These are phyloP conservation scores for Wallacemonas sp. DNA, from an alignment of 208 protist genomes.

Conservation along the genomic window DNA sequence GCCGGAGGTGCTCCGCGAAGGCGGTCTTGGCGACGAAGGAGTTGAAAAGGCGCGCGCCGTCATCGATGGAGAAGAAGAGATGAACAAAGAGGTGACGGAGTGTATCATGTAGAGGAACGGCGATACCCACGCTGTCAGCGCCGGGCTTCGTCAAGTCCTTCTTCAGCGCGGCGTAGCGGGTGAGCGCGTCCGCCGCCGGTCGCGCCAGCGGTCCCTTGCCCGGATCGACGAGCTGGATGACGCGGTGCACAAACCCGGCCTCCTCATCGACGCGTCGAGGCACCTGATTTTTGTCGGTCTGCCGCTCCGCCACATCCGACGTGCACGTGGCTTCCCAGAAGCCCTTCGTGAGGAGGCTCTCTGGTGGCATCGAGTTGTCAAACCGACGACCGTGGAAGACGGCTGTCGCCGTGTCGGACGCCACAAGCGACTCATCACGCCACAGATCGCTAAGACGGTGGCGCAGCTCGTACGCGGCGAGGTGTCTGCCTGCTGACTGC, in stretches of 20 bases:
- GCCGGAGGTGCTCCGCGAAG: constrained; percentile 17
- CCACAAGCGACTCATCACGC: constrained; percentile 25
- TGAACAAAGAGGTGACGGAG: background rate
- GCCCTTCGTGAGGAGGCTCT: constrained; percentile 9
- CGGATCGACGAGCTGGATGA: background rate
- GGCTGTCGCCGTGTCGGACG: constrained; percentile 11
- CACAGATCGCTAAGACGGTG: constrained; percentile 50
- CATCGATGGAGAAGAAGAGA: constrained; percentile 24
- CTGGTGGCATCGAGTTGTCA: constrained; percentile 20
- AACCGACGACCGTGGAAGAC: constrained; percentile 15
- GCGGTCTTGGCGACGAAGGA: constrained; percentile 11
- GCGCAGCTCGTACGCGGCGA: constrained; percentile 40
- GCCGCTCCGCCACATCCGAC: constrained; percentile 13
- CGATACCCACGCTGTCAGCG: background rate
- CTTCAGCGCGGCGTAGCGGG: background rate
- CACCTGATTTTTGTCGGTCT: too few relatives aligned
- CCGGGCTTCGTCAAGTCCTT: background rate
- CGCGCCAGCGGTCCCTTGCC: too few relatives aligned
- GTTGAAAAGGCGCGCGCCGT: constrained; percentile 17
- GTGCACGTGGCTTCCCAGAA: constrained; percentile 26
- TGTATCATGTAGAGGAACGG: background rate
- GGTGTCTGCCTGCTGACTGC: background rate
- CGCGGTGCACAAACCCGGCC: background rate
- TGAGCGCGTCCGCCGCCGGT: too few relatives aligned
- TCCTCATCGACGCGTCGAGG: constrained; percentile 12